Base-by-base conservation (phyloP, 2,329 filamentous ascomycete genomes). In the Plenodomus lindquistii region DNA sequence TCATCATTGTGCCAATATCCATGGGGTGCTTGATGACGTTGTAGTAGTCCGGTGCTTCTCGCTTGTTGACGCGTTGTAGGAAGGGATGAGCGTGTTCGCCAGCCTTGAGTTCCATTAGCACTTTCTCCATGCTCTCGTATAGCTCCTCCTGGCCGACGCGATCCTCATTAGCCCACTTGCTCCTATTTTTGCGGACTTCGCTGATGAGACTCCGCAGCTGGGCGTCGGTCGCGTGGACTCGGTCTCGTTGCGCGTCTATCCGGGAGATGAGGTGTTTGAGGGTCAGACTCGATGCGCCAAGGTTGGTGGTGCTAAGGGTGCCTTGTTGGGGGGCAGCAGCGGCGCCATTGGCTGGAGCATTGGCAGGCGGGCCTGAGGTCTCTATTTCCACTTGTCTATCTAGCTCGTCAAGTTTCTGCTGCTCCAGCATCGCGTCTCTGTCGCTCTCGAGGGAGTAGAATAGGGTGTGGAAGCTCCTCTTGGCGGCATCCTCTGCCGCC, bases 1-100 rank as follows among this genome's bases (percentile, higher is more conserved):
- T 99, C 54, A 95, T 96, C 91, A 99, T 97, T 40, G 86, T 87
- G 31, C 94, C 94, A 48, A 99, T 85, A 70, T 99, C 94, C 94
- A 99, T 99, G 2, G 94, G 94, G 39, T 92, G 88, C 75, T 95
- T 97, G 74, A 97, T 97, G 55, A 94, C 84, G 60, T 84, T 87
- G 72, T 95, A 91, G 74, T 99, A 99, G 74, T 97, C 92, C 18
- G 93, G 94, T 11, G 91, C 94, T 72, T 99, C 94, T 63, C 94
- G 85, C 76, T 99, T 99, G 76, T 96, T 97, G 42, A 99, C 94
- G 59, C 91, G 85, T 46, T 91, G 91, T 46, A 99, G 75, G 63
- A 99, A 99, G 2, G 94, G 91, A n/a, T 90, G 91, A 1, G 94
- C 97, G 73, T 97, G 95, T 72, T 99, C 94, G 77, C 95, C 92